Percentiles rank a stretch among this genome's conserved stretches.
These are phyloP conservation scores for Cyclostephanos tholiformis DNA, from an alignment of 108 stramenopile species.

Conservation along the genomic window DNA sequence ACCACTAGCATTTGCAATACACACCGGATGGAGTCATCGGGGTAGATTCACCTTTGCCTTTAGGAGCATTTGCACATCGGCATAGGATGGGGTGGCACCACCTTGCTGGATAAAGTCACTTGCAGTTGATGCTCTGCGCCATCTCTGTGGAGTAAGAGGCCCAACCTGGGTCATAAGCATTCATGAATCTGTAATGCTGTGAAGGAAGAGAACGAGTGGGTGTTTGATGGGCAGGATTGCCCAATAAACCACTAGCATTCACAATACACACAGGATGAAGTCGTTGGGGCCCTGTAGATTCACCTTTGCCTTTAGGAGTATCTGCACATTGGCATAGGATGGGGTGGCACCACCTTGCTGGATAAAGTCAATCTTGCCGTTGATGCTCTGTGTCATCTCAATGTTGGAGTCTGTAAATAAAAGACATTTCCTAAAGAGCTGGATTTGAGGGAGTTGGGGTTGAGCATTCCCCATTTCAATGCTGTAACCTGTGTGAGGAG, in stretches of 20 bases:
- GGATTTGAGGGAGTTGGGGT: constrained; percentile 1
- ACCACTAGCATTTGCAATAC: not conserved
- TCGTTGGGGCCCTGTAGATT: not conserved
- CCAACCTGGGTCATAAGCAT: not conserved
- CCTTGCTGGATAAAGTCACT: not conserved
- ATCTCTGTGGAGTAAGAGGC: not conserved
- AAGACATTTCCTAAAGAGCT: not conserved
- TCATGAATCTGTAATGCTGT: not conserved
- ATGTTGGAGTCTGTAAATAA: not conserved
- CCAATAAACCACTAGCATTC: not conserved
- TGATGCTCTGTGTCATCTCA: not conserved
- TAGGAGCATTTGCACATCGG: not conserved
- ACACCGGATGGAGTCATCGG: not conserved
- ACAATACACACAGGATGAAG: not conserved
- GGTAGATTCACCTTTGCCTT: not conserved
- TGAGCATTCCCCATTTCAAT: not conserved
- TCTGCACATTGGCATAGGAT: not conserved
- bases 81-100: not conserved
- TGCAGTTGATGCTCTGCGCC: not conserved
- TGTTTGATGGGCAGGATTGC: not conserved
- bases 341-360: not conserved
- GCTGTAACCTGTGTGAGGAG: constrained; percentile 5
- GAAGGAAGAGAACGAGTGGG: not conserved
- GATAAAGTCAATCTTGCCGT: not conserved
- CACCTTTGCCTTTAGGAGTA: not conserved